These are phyloP conservation scores for Kalanchoe fedtschenkoi DNA, from an alignment of 164 flowering plant genomes.

Conservation along the genomic window DNA sequence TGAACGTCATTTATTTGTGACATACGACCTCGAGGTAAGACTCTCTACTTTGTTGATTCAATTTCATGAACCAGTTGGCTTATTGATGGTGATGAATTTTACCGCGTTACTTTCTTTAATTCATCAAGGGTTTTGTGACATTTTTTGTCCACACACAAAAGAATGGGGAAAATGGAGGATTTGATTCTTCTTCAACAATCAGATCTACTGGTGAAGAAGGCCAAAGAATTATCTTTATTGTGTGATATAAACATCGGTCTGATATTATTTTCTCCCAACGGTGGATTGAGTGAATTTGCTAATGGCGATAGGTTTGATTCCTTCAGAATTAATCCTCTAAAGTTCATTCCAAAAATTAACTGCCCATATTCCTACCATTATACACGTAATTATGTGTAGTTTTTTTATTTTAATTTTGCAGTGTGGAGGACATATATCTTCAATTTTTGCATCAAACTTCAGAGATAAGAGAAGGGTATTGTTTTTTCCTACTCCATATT, in stretches of 20 bases:
- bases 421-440: neutral
- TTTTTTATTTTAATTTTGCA: neutral
- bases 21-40: too few relatives aligned
- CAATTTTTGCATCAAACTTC: neutral
- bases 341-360: neutral
- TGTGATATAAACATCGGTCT: neutral
- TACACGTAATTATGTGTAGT: neutral
- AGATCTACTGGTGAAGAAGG: neutral
- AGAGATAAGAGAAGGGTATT: neutral
- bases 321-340: too few relatives aligned
- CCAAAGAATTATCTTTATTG: neutral
- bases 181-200: neutral
- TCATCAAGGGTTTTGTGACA: too few relatives aligned
- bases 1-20: too few relatives aligned
- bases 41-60: too few relatives aligned
- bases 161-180: conserved; percentile 4
- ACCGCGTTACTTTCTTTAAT: too few relatives aligned
- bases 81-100: too few relatives aligned
- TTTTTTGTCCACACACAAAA: neutral
- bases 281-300: neutral
- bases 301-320: neutral
- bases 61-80: too few relatives aligned
- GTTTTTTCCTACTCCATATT: neutral
- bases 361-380: neutral
- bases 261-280: conserved; percentile 1